phyloP scores from a whole-genome alignment of 2,329 filamentous ascomycete species.

The Stemphylium beticola region DNA sequence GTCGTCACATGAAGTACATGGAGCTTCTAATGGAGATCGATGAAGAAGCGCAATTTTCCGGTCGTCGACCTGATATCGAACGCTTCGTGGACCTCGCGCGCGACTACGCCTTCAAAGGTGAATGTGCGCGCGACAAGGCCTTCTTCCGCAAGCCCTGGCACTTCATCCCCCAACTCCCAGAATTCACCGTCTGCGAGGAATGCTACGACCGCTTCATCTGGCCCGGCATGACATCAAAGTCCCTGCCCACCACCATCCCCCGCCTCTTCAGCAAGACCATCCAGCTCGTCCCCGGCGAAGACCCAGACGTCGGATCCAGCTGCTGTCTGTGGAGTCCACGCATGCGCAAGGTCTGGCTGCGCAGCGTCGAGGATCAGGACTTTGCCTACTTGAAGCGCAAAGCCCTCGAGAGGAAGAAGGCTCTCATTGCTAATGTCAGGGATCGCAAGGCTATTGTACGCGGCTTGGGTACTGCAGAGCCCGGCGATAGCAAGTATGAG shows the following conservation, averaged over 20 bases:
- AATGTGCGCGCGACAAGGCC: constrained; percentile 71
- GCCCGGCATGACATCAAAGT: constrained; percentile 62
- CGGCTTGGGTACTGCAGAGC: constrained; percentile 32
- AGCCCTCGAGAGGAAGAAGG: constrained; percentile 58
- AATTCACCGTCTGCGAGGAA: constrained; percentile 84
- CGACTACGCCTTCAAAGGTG: constrained; percentile 49
- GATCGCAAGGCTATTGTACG: constrained; percentile 43
- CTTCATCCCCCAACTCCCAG: constrained; percentile 73
- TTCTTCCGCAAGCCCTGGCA: constrained; percentile 74
- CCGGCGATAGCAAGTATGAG: constrained; percentile 33
- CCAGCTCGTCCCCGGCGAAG: constrained; percentile 61
- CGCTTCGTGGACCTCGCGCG: constrained; percentile 70
- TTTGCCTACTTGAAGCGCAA: constrained; percentile 67
- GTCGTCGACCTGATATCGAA: constrained; percentile 59
- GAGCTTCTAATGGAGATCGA: constrained; percentile 63
- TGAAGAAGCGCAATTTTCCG: constrained; percentile 46
- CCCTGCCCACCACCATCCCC: constrained; percentile 51
- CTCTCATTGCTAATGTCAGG: constrained; percentile 53
- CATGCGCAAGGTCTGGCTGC: constrained; percentile 76
- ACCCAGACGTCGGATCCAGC: constrained; percentile 50
- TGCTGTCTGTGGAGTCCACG: constrained; percentile 83
- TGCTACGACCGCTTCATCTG: constrained; percentile 83
- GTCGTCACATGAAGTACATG: constrained; percentile 63
- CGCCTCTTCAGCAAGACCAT: constrained; percentile 59
- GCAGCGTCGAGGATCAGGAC: constrained; percentile 71